phyloP scores from a whole-genome alignment of 2,329 filamentous ascomycete genomes.

The Cladosporium sp. region DNA sequence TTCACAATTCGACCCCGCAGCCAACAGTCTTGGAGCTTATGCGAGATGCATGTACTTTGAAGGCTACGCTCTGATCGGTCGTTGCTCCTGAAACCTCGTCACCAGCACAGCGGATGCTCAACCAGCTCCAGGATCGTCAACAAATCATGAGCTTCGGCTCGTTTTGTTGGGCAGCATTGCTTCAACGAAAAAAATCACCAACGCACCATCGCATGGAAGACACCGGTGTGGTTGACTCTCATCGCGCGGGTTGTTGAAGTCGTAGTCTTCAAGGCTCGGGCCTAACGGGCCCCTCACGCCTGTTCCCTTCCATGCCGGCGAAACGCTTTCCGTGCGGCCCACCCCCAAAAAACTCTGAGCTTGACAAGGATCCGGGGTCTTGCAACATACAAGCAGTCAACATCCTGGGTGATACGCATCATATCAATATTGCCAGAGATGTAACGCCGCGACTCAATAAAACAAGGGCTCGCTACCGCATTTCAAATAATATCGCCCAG shows the following conservation, averaged over 20 bases:
- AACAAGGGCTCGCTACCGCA: not conserved
- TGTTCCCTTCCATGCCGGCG: slow-evolving; percentile 12
- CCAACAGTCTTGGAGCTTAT: slow-evolving; percentile 5
- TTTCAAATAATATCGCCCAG: not conserved
- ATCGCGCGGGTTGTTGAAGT: not conserved
- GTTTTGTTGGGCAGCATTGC: slow-evolving; percentile 7
- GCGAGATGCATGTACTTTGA: slow-evolving; percentile 1
- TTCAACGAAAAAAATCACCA: not conserved
- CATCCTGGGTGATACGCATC: no score
- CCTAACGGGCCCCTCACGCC: slow-evolving; percentile 8
- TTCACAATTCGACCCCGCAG: slow-evolving; percentile 1
- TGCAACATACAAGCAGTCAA: no score
- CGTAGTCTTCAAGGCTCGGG: slow-evolving; percentile 5
- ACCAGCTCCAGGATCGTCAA: not conserved
- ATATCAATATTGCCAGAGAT: not conserved
- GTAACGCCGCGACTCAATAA: no score
- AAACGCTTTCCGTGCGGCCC: slow-evolving; percentile 18
- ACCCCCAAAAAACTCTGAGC: slow-evolving; percentile 22
- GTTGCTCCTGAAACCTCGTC: slow-evolving; percentile 4
- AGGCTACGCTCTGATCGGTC: not conserved
- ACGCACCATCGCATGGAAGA: not conserved
- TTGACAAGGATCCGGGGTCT: not conserved
- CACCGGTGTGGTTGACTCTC: not conserved
- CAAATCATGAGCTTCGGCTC: slow-evolving; percentile 4
- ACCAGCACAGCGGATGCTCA: not conserved